Percentiles rank a stretch among this genome's conserved stretches.
Evolutionary conservation across 257 asterid species (phyloP).

Genomic region (Scutellaria baicalensis): DNA sequence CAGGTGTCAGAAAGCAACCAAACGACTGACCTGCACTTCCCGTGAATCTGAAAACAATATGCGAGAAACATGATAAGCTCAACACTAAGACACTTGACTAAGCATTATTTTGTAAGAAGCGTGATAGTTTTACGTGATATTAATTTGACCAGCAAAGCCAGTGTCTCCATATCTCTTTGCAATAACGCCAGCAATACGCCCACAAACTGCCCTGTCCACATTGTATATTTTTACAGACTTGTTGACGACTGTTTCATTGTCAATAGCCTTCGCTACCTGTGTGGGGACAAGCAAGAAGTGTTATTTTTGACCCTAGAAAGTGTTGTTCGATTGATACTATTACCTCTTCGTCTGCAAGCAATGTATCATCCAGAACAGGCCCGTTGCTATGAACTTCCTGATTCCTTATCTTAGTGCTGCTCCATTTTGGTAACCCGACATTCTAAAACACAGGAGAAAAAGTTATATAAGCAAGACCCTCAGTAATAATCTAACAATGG

Average conservation of each 20-base stretch:
- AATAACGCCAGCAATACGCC: constrained; percentile 90
- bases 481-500: background rate
- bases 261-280: constrained; percentile 82
- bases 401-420: constrained; percentile 80
- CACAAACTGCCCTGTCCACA: constrained; percentile 97
- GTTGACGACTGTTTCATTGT: constrained; percentile 71
- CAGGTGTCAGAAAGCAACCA: constrained; percentile 91
- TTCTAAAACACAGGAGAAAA: constrained; percentile 31
- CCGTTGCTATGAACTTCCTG: constrained; percentile 95
- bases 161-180: constrained; percentile 99
- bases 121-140: constrained; percentile 49
- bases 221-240: constrained; percentile 75
- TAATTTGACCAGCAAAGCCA: constrained; percentile 93
- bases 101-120: background rate
- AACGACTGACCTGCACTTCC: constrained; percentile 99
- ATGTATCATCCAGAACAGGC: constrained; percentile 80
- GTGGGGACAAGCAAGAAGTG: background rate
- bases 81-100: background rate
- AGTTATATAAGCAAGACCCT: background rate
- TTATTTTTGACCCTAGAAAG: background rate
- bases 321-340: background rate
- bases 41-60: constrained; percentile 44
- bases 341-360: constrained; percentile 85
- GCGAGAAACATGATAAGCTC: constrained; percentile 13
- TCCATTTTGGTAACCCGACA: constrained; percentile 85